Evolutionary conservation across 495 filamentous ascomycete genomes (phyloP).

Genomic region (Rusavskia elegans): DNA sequence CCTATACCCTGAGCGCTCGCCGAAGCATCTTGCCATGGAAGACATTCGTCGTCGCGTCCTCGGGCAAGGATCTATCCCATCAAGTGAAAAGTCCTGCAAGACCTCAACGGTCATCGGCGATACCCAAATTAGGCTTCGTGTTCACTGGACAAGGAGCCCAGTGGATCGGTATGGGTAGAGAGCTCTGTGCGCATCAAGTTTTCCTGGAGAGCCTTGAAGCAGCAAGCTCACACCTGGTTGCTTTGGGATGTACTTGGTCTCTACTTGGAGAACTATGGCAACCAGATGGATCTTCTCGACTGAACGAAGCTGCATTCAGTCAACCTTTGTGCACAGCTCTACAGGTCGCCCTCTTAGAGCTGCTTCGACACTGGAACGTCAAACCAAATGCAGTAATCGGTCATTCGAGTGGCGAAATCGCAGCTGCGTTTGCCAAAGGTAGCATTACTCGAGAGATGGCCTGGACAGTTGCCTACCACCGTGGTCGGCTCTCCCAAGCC

Average conservation of each 20-base stretch:
- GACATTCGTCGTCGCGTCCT: background rate
- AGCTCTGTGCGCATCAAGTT: constrained; percentile 14
- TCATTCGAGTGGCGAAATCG: constrained; percentile 27
- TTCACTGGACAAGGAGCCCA: constrained; percentile 26
- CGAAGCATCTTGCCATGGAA: background rate
- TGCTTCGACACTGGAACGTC: constrained; percentile 23
- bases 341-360: constrained; percentile 22
- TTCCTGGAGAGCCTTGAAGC: constrained; percentile 21
- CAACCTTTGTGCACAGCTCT: constrained; percentile 22
- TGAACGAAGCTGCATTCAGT: constrained; percentile 7
- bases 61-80: background rate
- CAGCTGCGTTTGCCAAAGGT: constrained; percentile 23
- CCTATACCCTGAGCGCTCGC: background rate
- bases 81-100: background rate
- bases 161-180: constrained; percentile 19
- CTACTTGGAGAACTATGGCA: background rate
- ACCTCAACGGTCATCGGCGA: background rate
- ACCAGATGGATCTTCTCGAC: background rate
- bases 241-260: background rate
- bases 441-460: constrained; percentile 5
- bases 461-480: background rate
- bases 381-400: constrained; percentile 18
- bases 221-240: constrained; percentile 11
- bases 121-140: background rate
- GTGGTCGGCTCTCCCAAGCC: background rate